These are phyloP conservation scores for Maudiozyma pseudohumilis DNA, from an alignment of 805 yeast species.

Conservation along the genomic window DNA sequence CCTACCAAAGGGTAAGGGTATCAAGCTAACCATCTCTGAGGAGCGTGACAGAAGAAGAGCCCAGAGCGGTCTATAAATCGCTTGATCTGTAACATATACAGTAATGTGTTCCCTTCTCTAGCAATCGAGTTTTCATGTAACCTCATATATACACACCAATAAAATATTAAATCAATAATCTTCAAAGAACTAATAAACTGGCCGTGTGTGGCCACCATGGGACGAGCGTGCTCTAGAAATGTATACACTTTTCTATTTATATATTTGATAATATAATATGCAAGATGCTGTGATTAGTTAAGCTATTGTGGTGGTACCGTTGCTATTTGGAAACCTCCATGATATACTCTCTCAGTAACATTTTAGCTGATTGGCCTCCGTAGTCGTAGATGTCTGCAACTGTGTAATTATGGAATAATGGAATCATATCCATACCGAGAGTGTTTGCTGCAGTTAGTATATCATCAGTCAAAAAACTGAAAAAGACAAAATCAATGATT, in stretches of 20 bases:
- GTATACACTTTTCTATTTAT: not conserved
- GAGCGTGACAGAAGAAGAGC: conserved; percentile 98
- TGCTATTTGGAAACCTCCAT: not conserved
- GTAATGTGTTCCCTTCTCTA: not conserved
- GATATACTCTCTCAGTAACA: conserved; percentile 33
- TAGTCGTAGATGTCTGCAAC: conserved; percentile 31
- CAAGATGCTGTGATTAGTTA: not conserved
- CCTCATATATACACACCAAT: conserved; percentile 7
- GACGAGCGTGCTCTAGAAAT: not conserved
- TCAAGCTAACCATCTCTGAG: conserved; percentile 89
- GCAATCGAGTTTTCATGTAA: conserved; percentile 5
- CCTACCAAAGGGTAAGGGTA: conserved; percentile 98
- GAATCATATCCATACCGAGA: conserved; percentile 2
- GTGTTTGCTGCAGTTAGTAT: conserved; percentile 37
- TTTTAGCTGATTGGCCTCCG: conserved; percentile 36
- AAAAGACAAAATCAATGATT: conserved; percentile 62
- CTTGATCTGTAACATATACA: conserved; percentile 1
- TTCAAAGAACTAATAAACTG: not conserved
- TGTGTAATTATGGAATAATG: conserved; percentile 21
- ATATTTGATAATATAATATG: too few species aligned
- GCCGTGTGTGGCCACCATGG: not conserved
- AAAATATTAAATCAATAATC: conserved; percentile 3
- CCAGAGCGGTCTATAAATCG: conserved; percentile 46
- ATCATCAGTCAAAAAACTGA: conserved; percentile 47
- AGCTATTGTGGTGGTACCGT: not conserved